phyloP scores from a whole-genome alignment of 2,329 filamentous ascomycete genomes.

The Purpureocillium lavendulum region DNA sequence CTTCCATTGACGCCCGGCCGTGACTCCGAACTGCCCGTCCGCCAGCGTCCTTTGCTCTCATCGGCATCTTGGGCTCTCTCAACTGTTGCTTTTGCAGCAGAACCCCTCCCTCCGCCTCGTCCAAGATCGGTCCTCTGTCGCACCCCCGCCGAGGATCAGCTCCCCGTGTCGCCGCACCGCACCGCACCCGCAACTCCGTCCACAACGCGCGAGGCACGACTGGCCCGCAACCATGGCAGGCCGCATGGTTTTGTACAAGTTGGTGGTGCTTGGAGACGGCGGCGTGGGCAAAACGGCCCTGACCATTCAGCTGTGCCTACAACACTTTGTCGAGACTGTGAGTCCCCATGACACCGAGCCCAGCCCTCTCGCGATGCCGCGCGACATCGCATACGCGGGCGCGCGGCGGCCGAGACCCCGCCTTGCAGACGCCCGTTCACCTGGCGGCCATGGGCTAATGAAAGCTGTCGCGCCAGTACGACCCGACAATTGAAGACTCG shows the following conservation, averaged over 20 bases:
- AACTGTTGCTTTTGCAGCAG: not conserved
- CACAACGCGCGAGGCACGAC: slow-evolving; percentile 7
- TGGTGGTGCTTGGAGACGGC: slow-evolving; percentile 91
- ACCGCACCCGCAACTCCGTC: slow-evolving; percentile 8
- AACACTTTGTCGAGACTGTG: slow-evolving; percentile 95
- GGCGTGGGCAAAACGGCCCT: slow-evolving; percentile 91
- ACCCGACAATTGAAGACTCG: slow-evolving; percentile 82
- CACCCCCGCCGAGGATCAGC: not conserved
- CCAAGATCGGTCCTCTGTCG: not conserved
- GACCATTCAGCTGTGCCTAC: slow-evolving; percentile 93
- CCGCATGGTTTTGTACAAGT: slow-evolving; percentile 92
- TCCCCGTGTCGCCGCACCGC: not conserved
- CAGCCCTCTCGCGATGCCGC: too few relatives aligned
- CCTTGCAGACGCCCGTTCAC: too few relatives aligned
- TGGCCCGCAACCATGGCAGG: slow-evolving; percentile 58
- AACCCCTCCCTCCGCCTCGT: not conserved
- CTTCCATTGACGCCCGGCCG: slow-evolving; percentile 5
- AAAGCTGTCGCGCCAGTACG: slow-evolving; percentile 46
- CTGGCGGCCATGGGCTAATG: slow-evolving; percentile 2
- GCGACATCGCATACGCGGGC: too few relatives aligned
- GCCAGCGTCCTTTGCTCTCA: not conserved
- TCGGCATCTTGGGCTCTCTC: not conserved
- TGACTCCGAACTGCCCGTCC: not conserved
- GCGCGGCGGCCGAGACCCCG: too few relatives aligned
- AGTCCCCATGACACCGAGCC: slow-evolving; percentile 23